phyloP scores from a whole-genome alignment of 169 alveolate species.

The Plasmodium berghei region DNA sequence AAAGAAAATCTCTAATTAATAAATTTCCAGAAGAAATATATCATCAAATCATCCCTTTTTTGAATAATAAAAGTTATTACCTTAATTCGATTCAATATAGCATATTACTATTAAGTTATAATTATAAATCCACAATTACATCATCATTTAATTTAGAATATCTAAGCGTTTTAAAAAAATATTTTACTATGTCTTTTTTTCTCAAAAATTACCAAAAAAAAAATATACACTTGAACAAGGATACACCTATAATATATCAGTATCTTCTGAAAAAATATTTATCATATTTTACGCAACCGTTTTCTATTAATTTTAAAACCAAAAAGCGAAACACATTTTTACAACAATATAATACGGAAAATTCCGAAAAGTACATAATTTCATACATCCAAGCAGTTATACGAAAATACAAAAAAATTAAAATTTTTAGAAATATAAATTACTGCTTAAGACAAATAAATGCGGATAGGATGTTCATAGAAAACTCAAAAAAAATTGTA shows the following conservation, averaged over 20 bases:
- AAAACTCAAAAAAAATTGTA: slow-evolving; percentile 31
- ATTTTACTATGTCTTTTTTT: slow-evolving; percentile 33
- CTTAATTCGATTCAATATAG: slow-evolving; percentile 37
- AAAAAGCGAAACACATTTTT: slow-evolving; percentile 17
- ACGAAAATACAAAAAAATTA: slow-evolving; percentile 30
- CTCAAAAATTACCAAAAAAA: slow-evolving; percentile 2
- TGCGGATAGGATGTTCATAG: slow-evolving; percentile 9
- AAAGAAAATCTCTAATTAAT: slow-evolving; percentile 3
- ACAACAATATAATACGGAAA: neutral
- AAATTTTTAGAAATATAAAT: slow-evolving; percentile 42
- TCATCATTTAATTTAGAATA: slow-evolving; percentile 15
- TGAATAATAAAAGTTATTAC: slow-evolving; percentile 20
- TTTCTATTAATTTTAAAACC: slow-evolving; percentile 37
- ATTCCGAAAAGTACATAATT: slow-evolving; percentile 21
- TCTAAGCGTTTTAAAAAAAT: slow-evolving; percentile 9
- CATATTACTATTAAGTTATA: slow-evolving; percentile 22
- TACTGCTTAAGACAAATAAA: slow-evolving; percentile 18
- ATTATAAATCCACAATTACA: neutral
- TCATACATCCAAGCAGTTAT: slow-evolving; percentile 32
- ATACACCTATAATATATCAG: neutral
- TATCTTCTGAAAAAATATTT: slow-evolving; percentile 15
- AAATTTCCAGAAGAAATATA: slow-evolving; percentile 24
- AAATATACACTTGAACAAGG: neutral
- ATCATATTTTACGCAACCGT: slow-evolving; percentile 36
- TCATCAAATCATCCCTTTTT: slow-evolving; percentile 2